Evolutionary conservation across 1,139 yeast species (phyloP), one percentile per base, ranked within the genome.

Genomic region (Kodamaea ohmeri): DNA sequence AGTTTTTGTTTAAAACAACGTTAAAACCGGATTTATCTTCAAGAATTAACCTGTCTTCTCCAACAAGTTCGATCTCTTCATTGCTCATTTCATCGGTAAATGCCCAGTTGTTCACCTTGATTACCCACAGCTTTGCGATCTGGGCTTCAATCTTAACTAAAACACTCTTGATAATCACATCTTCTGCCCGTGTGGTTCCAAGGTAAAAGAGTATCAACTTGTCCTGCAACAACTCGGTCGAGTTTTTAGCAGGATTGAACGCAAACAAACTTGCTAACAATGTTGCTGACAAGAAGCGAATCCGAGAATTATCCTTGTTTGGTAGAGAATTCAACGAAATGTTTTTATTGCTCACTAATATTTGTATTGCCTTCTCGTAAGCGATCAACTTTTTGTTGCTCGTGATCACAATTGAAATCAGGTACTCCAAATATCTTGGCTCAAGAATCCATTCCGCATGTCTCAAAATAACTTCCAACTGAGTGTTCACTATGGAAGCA

Each of bases 151-250:
- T 65, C 8, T 58, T 56, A 38, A 69, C 65, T 34, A 90, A 55
- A 2, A 85, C 58, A 2, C 65, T 58, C 42, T 84, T 76, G 22
- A 90, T 54, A 2, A 88, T 46, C 36, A 77, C 55, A 54, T 90
- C 97, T 32, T 76, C 78, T 2, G 80, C 65, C 12, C 75, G 58
- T 4, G 68, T 63, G 0, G 90, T 71, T 1, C 96, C 97, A 30
- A 62, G 60, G 52, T 85, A 88, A 38, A 75, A 65, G 4, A 54
- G 50, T 9, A 84, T 51, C 1, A 85, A 39, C 33, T 63, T 69
- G 18, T 69, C 71, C 52, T 80, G 76, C 14, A 80, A 55, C 0
- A 62, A 52, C 9, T 49, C 46, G 4, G 66, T 77, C 0, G 88
- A 68, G 41, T 76, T 74, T 30, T 66, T 65, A 0, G 65, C 49